Evolutionary conservation across 2,329 filamentous ascomycete genomes (phyloP).

Genomic region (Trichoderma harzianum): DNA sequence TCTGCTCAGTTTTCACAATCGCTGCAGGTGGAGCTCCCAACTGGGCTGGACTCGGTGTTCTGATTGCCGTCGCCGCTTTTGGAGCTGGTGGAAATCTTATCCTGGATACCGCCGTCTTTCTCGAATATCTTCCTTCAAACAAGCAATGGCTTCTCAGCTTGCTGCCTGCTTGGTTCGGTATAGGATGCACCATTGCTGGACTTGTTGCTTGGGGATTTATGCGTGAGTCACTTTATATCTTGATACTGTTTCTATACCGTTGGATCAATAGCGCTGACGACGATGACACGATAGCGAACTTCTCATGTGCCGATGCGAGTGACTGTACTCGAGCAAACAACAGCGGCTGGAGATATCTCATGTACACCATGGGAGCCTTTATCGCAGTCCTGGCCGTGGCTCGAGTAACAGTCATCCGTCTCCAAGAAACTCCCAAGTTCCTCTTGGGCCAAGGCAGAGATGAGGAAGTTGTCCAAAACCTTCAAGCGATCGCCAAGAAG

Average conservation of each 20-base stretch:
- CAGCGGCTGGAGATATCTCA: slow-evolving; percentile 50
- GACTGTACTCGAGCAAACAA: slow-evolving; percentile 42
- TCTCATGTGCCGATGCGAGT: slow-evolving; percentile 34
- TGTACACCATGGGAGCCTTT: slow-evolving; percentile 45
- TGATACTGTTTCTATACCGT: neutral
- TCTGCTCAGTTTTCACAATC: slow-evolving; percentile 58
- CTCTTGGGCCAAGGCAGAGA: slow-evolving; percentile 52
- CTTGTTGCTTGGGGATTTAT: slow-evolving; percentile 50
- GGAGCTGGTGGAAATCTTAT: slow-evolving; percentile 64
- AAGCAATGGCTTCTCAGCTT: slow-evolving; percentile 64
- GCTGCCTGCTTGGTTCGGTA: slow-evolving; percentile 52
- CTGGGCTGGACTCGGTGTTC: slow-evolving; percentile 59
- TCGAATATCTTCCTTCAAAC: slow-evolving; percentile 46
- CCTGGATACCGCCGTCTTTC: slow-evolving; percentile 54
- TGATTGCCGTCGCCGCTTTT: slow-evolving; percentile 59
- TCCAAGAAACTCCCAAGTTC: slow-evolving; percentile 60
- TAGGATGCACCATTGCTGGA: slow-evolving; percentile 47
- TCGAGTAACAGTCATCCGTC: slow-evolving; percentile 51
- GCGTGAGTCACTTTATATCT: slow-evolving; percentile 17
- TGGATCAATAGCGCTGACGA: neutral
- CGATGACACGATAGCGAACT: neutral
- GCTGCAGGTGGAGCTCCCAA: slow-evolving; percentile 61
- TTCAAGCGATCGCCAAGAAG: slow-evolving; percentile 37
- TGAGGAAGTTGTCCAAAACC: slow-evolving; percentile 44
- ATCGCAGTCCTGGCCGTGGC: slow-evolving; percentile 50